Base-by-base conservation (phyloP, 345 rosid genomes). In the Toxicodendron radicans region DNA sequence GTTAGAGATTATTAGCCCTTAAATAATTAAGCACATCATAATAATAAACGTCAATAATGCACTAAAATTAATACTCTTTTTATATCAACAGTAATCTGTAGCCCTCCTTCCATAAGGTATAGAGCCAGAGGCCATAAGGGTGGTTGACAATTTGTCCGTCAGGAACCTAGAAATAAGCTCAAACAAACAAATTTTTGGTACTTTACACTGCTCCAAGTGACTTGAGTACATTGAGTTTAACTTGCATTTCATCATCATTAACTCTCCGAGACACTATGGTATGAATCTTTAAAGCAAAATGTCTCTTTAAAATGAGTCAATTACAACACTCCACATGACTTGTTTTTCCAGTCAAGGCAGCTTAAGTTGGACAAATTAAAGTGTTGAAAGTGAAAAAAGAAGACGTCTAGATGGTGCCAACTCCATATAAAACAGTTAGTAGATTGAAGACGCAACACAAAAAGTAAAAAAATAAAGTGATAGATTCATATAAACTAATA, bases 261-360 rank as follows among this genome's bases (percentile, higher is more conserved):
- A 33, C 63, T 58, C 38, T 60, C 43, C 17, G 7, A 11, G 62
- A 35, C 32, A 24, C 62, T 21, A 21, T 27, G 10, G 16, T 46
- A 9, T 46, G 51, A 46, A 46, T 46, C 2, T 13, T 11, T 51
- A 4, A 51, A 51, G 30, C 2, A 9, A 10, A 14, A 48, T 23
- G 70, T 24, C 16, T 24, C 10, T 64, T 64, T 27, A 45, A 66
- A 66, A 8, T 46, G 2, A 48, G 67, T 74, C 73, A 79, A 77
- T 66, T 64, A 52, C 73, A 64, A 64, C 75, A 67, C 0, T 58
- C 75, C 77, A 74, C 81, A 72, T 74, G 77, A 18, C 18, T 58
- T 75, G 73, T 58, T 77, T 24, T 45, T 17, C 11, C 24, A 24
- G 54, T 51, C 5, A 3, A 17, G 12, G 52, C 17, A 14, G 54